Evolutionary conservation across 179 eudicot species (phyloP).

Genomic region (Silene coronaria): DNA sequence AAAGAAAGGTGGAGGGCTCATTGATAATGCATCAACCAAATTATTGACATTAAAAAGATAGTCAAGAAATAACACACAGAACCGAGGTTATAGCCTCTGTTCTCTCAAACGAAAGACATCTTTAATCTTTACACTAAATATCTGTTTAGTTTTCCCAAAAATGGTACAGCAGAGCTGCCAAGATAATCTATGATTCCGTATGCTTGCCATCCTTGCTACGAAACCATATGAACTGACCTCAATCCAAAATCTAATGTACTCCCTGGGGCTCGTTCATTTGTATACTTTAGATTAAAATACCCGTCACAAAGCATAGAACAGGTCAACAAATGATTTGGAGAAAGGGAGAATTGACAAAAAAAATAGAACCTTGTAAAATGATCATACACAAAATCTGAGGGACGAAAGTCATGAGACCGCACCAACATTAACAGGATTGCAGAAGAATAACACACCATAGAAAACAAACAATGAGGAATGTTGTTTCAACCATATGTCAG

Average conservation of each 20-base stretch:
- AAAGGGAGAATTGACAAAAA: conserved; percentile 8
- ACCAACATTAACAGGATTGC: conserved; percentile 48
- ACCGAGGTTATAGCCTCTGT: neutral
- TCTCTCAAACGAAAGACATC: neutral
- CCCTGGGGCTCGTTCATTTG: no score
- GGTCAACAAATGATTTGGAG: neutral
- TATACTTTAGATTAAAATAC: no score
- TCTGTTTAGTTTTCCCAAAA: no score
- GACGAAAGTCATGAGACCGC: neutral
- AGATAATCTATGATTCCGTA: conserved; percentile 16
- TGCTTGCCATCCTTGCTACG: conserved; percentile 3
- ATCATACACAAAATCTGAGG: conserved; percentile 19
- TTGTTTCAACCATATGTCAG: no score
- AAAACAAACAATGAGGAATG: no score
- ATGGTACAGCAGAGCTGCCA: conserved; percentile 28
- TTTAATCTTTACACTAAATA: no score
- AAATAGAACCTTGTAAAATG: conserved; percentile 8
- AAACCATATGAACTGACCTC: conserved; percentile 7
- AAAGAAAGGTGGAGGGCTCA: no score
- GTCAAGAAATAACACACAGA: neutral
- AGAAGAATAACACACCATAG: no score
- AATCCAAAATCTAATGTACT: neutral
- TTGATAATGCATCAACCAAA: neutral
- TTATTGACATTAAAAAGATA: neutral
- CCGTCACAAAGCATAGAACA: no score